Evolutionary conservation across 164 flowering plant genomes (phyloP), one percentile per base, ranked within the genome.

Genomic region (Buxus sempervirens): DNA sequence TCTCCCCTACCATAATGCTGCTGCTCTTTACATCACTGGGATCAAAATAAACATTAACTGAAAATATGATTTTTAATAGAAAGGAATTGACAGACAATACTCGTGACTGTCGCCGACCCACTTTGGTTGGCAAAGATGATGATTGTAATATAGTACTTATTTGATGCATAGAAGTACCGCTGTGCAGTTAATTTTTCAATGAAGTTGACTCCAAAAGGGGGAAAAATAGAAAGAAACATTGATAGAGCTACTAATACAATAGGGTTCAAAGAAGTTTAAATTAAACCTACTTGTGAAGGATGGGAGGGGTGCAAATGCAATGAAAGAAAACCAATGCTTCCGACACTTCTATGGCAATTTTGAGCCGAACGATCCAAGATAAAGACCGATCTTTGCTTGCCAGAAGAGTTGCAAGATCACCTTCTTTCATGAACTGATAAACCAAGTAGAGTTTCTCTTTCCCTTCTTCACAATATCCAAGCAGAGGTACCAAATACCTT

Each of bases 391-490:
- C 56, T 49, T 63, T 63, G 6, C 54, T 20, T 4, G 66, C 20
- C 13, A 63, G 55, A 24, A 63, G n/a, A 9, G 66, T 63, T 13
- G 55, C 55, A 14, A 63, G 66, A 63, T 63, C 66, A 42, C 66
- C 66, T 41, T 45, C 32, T 54, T 63, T 51, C 66, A 63, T 63
- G 55, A 63, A 63, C 25, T 24, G 54, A 63, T 63, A 63, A 24
- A 63, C 66, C 66, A 63, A 63, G 32, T 22, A 63, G 18, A 63
- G 36, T 18, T 16, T 25, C 28, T 63, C 66, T 23, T 63, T 63
- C 20, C 48, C 56, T 63, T 63, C 66, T 15, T 45, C 55, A 63
- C 66, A 63, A 49, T 63, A 63, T 12, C 66, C 66, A 48, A 63
- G 49, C 66, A 63, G 48, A 23, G 66, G 66, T 20, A 63, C 66